These are phyloP conservation scores for Endocarpon pusillum DNA, from an alignment of 495 filamentous ascomycete genomes.

Conservation along the genomic window DNA sequence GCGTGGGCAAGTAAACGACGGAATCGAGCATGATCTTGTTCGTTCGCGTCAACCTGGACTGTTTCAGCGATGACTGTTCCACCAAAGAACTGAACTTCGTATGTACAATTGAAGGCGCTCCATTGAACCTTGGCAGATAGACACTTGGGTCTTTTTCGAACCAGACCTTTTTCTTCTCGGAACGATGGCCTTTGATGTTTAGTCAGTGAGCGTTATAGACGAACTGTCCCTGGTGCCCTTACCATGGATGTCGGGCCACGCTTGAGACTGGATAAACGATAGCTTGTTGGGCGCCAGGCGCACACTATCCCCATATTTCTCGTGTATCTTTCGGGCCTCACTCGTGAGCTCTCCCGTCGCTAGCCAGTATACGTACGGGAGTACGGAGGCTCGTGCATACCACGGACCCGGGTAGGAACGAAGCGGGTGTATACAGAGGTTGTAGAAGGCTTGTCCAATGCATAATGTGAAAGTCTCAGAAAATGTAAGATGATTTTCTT, in stretches of 20 bases:
- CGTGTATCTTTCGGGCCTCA: slow-evolving; percentile 9
- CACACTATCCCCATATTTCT: slow-evolving; percentile 24
- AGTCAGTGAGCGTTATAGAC: not conserved
- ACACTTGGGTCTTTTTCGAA: too few species aligned
- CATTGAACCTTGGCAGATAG: too few species aligned
- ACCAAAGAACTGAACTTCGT: too few species aligned
- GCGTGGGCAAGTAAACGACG: slow-evolving; percentile 28
- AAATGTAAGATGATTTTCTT: too few species aligned
- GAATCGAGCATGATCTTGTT: slow-evolving; percentile 19
- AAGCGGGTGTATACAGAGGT: not conserved
- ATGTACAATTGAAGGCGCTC: too few species aligned
- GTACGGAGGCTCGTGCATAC: not conserved
- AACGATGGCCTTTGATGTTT: not conserved
- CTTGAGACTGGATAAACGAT: slow-evolving; percentile 23
- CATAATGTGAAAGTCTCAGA: too few species aligned
- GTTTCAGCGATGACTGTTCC: too few species aligned
- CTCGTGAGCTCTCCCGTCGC: not conserved
- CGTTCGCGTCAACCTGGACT: too few species aligned
- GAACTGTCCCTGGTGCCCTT: slow-evolving; percentile 6
- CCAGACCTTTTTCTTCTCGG: not conserved
- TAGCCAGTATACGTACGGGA: too few species aligned
- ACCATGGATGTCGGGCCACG: slow-evolving; percentile 34
- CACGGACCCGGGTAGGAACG: not conserved
- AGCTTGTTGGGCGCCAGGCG: slow-evolving; percentile 32
- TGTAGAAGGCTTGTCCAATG: not conserved